phyloP scores from a whole-genome alignment of 2,329 filamentous ascomycete genomes.

The Fusarium nelsonii region DNA sequence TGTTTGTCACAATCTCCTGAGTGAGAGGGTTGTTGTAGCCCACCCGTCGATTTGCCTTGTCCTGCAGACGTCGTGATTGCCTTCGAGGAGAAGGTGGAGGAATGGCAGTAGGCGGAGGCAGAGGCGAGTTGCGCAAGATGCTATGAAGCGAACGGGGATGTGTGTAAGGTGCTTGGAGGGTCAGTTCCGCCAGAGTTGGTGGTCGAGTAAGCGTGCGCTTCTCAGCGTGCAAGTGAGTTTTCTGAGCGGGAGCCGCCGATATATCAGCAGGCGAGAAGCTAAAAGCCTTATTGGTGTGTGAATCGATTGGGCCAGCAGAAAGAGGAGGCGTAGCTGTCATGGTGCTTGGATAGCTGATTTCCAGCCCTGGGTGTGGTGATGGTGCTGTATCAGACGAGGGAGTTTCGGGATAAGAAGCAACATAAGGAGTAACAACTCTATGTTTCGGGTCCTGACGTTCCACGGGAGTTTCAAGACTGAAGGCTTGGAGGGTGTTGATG shows the following conservation, averaged over 20 bases:
- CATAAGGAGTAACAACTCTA: conserved; percentile 59
- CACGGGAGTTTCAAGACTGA: conserved; percentile 49
- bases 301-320: conserved; percentile 65
- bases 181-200: conserved; percentile 30
- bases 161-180: conserved; percentile 64
- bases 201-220: conserved; percentile 30
- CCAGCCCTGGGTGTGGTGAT: conserved; percentile 60
- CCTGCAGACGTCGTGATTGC: conserved; percentile 66
- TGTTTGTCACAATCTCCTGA: conserved; percentile 73
- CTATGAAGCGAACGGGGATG: conserved; percentile 71
- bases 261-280: conserved; percentile 58
- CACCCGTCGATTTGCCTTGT: conserved; percentile 67
- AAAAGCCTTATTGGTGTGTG: conserved; percentile 58
- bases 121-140: conserved; percentile 75
- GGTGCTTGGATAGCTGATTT: conserved; percentile 64
- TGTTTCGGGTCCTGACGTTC: conserved; percentile 51
- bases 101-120: conserved; percentile 64
- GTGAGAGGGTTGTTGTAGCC: conserved; percentile 73
- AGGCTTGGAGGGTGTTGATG: conserved; percentile 58
- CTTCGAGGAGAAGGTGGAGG: conserved; percentile 66
- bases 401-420: conserved; percentile 64
- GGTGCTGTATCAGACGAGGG: conserved; percentile 64
- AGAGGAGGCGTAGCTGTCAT: conserved; percentile 72
- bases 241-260: conserved; percentile 23
- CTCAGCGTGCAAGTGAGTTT: conserved; percentile 28